Evolutionary conservation across 139 green algal genomes (phyloP).

Genomic region (Chlamydomonas applanata): DNA sequence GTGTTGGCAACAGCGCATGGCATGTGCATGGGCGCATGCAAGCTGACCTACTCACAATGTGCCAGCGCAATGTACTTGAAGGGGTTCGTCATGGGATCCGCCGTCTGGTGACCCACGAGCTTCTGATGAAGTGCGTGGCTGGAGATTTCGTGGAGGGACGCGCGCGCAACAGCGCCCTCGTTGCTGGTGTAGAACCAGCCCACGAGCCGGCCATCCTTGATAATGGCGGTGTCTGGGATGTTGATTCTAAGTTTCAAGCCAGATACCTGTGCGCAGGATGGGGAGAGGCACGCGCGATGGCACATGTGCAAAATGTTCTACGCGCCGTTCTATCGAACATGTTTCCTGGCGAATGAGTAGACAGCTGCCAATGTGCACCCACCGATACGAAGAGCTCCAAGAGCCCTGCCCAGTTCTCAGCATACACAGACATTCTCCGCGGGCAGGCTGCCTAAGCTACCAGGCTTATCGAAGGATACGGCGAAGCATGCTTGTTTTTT

Average conservation of each 20-base stretch:
- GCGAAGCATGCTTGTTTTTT: too few species aligned
- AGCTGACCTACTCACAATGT: background rate
- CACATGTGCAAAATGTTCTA: background rate
- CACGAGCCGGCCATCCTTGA: constrained; percentile 16
- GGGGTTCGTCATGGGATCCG: background rate
- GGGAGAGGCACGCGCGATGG: background rate
- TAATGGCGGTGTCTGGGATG: constrained; percentile 27
- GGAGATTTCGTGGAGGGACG: constrained; percentile 21
- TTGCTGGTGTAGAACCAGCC: constrained; percentile 25
- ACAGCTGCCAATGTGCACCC: background rate
- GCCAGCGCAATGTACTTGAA: background rate
- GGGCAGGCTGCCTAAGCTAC: too few species aligned
- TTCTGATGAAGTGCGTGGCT: constrained; percentile 9
- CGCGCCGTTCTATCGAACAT: background rate
- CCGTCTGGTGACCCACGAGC: constrained; percentile 3
- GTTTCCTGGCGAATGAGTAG: too few species aligned
- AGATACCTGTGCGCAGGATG: constrained; percentile 5
- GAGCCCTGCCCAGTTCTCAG: constrained; percentile 19
- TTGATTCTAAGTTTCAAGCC: constrained; percentile 25
- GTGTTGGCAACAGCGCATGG: too few species aligned
- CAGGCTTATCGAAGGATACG: too few species aligned
- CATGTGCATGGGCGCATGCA: too few species aligned
- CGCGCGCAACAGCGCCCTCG: constrained; percentile 14
- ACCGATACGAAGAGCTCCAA: constrained; percentile 34
- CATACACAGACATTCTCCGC: background rate